Evolutionary conservation across 78 protist species (phyloP).

Genomic region (Pelomyxa schiedti): DNA sequence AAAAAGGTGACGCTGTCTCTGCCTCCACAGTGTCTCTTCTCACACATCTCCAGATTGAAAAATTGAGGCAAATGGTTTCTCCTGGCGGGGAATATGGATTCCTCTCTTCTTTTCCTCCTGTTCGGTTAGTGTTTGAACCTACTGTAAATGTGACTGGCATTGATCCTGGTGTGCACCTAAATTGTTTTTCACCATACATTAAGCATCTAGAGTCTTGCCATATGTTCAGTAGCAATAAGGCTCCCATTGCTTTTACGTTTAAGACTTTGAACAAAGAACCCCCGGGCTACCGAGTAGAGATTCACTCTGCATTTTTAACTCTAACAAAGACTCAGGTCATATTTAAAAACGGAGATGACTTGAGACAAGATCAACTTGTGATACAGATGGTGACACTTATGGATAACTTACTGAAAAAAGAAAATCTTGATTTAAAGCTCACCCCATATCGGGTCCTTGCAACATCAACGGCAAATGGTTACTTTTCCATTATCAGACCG

Average conservation of each 20-base stretch:
- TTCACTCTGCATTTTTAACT: too few relatives aligned
- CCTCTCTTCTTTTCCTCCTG: background rate
- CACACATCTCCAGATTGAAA: slow-evolving; percentile 22
- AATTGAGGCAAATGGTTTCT: slow-evolving; percentile 7
- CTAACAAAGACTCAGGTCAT: slow-evolving; percentile 56
- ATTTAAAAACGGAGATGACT: slow-evolving; percentile 86
- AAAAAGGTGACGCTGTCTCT: slow-evolving; percentile 2
- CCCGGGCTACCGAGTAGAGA: too few relatives aligned
- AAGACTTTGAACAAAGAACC: too few relatives aligned
- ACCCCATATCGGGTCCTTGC: slow-evolving; percentile 91
- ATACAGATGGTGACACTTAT: slow-evolving; percentile 79
- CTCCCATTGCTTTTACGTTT: too few relatives aligned
- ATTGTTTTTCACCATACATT: too few relatives aligned
- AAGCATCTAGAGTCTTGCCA: too few relatives aligned
- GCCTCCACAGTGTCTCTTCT: background rate
- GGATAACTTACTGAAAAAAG: slow-evolving; percentile 71
- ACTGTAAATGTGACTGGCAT: background rate
- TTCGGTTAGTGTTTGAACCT: slow-evolving; percentile 23
- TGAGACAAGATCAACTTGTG: slow-evolving; percentile 93
- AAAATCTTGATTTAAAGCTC: slow-evolving; percentile 75
- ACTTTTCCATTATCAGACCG: background rate
- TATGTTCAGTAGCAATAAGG: too few relatives aligned
- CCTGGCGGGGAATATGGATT: background rate
- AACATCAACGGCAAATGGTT: slow-evolving; percentile 25
- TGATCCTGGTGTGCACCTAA: too few relatives aligned